Evolutionary conservation across 2,329 filamentous ascomycete species (phyloP).

Genomic region (Talaromyces rugulosus): DNA sequence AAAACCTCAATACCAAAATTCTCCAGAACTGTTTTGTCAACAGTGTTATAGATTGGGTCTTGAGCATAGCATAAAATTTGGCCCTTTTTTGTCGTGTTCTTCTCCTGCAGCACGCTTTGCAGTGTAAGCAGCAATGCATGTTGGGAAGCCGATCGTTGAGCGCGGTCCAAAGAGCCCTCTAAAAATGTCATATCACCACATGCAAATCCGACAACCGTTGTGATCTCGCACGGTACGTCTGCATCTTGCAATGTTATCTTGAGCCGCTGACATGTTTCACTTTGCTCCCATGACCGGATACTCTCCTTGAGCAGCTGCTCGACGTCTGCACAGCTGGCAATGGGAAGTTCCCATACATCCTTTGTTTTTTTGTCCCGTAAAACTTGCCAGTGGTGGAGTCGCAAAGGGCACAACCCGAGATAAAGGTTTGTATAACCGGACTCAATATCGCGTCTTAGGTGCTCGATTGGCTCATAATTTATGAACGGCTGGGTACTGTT

Average conservation of each 20-base stretch:
- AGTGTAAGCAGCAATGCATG: slow-evolving; percentile 3
- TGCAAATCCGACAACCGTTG: slow-evolving; percentile 1
- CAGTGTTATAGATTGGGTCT: neutral
- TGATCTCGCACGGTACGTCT: neutral
- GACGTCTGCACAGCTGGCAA: neutral
- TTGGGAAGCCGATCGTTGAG: neutral
- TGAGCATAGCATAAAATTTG: neutral
- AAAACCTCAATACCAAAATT: neutral
- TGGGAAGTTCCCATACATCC: neutral
- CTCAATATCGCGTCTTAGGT: neutral
- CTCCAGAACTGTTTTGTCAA: neutral
- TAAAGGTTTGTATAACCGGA: neutral
- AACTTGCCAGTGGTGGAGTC: neutral
- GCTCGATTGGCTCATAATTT: neutral
- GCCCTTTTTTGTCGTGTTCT: neutral
- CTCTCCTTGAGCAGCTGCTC: neutral
- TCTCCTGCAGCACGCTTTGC: neutral
- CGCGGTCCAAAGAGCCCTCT: neutral
- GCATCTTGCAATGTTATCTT: neutral
- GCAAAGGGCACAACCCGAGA: neutral
- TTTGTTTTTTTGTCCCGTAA: neutral
- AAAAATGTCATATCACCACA: neutral
- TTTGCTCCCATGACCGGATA: neutral
- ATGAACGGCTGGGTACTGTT: neutral
- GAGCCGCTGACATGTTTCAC: neutral